Conservation (phyloP, 768 basidiomycete genomes). For the Rhizopogon salebrosus region DNA sequence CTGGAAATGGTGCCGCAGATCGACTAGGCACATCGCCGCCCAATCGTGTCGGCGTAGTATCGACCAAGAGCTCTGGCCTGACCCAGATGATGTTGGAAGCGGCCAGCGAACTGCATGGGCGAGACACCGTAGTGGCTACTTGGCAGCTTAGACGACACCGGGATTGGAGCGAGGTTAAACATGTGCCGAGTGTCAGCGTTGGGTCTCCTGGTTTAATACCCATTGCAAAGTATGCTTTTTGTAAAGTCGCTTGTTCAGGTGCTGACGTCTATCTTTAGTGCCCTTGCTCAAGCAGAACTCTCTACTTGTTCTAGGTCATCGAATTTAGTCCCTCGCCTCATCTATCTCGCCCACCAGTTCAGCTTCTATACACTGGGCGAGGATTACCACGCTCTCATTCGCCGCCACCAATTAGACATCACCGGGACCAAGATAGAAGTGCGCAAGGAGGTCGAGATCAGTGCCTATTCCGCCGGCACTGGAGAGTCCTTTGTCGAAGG, state of each 20-base stretch:
- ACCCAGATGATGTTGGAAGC: constrained; percentile 31
- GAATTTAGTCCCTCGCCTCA: constrained; percentile 59
- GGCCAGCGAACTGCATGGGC: constrained; percentile 30
- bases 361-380: constrained; percentile 71
- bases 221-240: constrained; percentile 1
- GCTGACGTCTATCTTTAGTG: constrained; percentile 33
- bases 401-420: constrained; percentile 56
- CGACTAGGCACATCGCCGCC: constrained; percentile 28
- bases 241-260: constrained; percentile 1
- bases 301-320: constrained; percentile 62
- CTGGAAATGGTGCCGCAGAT: constrained; percentile 42
- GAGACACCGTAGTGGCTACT: constrained; percentile 47
- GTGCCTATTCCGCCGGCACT: constrained; percentile 38
- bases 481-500: constrained; percentile 53
- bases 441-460: constrained; percentile 65
- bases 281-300: constrained; percentile 77
- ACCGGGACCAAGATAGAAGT: constrained; percentile 60
- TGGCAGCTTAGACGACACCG: constrained; percentile 55
- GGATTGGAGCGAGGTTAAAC: constrained; percentile 52
- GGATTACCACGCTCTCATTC: constrained; percentile 77
- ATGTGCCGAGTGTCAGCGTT: constrained; percentile 7
- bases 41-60: constrained; percentile 23
- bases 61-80: constrained; percentile 26
- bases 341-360: constrained; percentile 86
- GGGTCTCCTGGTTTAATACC: constrained; percentile 4